Base-by-base conservation (phyloP, 2,329 filamentous ascomycete genomes). In the Fusarium burgessii region DNA sequence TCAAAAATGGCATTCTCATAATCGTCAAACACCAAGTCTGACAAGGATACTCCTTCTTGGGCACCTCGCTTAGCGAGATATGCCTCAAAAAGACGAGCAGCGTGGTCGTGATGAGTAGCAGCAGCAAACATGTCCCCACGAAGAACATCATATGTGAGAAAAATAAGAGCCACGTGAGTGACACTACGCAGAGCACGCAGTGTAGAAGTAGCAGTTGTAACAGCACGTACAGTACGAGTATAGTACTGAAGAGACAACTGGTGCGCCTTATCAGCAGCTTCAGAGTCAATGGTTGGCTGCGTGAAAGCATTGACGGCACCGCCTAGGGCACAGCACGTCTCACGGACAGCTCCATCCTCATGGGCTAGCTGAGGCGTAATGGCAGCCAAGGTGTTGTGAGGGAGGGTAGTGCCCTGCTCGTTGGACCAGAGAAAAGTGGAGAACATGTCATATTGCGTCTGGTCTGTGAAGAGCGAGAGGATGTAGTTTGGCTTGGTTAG, bases 381-480 rank as follows among this genome's bases (percentile, higher is more conserved):
- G 29, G 69, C 52, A 23, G 69, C 58, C 14, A 75, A 50, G 3
- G 59, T 66, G 40, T 68, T 72, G 46, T 73, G 57, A 20, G 73
- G 73, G 5, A 75, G 38, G 29, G 66, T 69, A 6, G 61, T 70
- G 36, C 60, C 54, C 42, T 75, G 73, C 10, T 66, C 47, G 42
- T 51, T 74, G 45, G 45, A 55, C 45, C 70, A 69, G 17, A 75
- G 33, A 54, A 75, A 75, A 46, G 66, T 43, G 36, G 64, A 61
- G 54, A 75, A 75, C 29, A 68, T 52, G 62, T 75, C 66, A 61
- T 70, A 75, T 20, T 75, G 58, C n/a, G 65, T 70, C 47, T 75
- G 73, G 43, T 55, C 57, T 36, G 63, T 66, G 63, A 75, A 75
- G 17, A 72, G 36, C 18, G 61, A 61, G 20, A 71, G 46, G 36